Evolutionary conservation across 192 early-diverging fungal genomes (phyloP).

Genomic region (Coemansia sp.): DNA sequence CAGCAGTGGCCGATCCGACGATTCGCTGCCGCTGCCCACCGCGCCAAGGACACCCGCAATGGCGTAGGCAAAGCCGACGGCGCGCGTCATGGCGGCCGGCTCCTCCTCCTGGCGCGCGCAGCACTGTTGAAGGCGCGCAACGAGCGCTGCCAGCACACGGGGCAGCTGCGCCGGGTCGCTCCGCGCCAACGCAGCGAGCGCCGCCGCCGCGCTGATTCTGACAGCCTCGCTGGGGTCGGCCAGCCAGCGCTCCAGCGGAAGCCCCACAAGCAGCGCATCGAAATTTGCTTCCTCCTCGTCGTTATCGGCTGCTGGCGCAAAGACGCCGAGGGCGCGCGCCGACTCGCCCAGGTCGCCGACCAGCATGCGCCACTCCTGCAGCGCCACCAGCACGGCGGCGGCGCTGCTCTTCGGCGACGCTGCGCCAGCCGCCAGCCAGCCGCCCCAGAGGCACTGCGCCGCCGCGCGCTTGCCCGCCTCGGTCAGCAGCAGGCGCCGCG

Average conservation of each 20-base stretch:
- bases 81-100: slow-evolving; percentile 58
- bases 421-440: slow-evolving; percentile 26
- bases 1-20: slow-evolving; percentile 34
- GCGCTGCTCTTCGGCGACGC: not conserved
- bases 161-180: slow-evolving; percentile 53
- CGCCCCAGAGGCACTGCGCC: slow-evolving; percentile 21
- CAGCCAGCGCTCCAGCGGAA: slow-evolving; percentile 72
- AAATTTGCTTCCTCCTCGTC: not conserved
- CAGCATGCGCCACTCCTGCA: slow-evolving; percentile 76
- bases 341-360: slow-evolving; percentile 72
- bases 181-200: slow-evolving; percentile 68
- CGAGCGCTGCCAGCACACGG: slow-evolving; percentile 64
- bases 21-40: not conserved
- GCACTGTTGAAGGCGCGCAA: slow-evolving; percentile 75
- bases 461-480: slow-evolving; percentile 17
- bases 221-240: slow-evolving; percentile 71
- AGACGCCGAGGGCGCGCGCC: not conserved
- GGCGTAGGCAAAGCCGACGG: slow-evolving; percentile 67
- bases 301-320: not conserved
- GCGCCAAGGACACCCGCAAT: slow-evolving; percentile 63
- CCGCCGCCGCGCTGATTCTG: slow-evolving; percentile 73
- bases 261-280: too few species aligned
- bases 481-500: slow-evolving; percentile 3
- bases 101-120: slow-evolving; percentile 59
- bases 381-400: slow-evolving; percentile 71